Base-by-base conservation (phyloP, 2,329 filamentous ascomycete genomes). In the Aspergillus sp. region DNA sequence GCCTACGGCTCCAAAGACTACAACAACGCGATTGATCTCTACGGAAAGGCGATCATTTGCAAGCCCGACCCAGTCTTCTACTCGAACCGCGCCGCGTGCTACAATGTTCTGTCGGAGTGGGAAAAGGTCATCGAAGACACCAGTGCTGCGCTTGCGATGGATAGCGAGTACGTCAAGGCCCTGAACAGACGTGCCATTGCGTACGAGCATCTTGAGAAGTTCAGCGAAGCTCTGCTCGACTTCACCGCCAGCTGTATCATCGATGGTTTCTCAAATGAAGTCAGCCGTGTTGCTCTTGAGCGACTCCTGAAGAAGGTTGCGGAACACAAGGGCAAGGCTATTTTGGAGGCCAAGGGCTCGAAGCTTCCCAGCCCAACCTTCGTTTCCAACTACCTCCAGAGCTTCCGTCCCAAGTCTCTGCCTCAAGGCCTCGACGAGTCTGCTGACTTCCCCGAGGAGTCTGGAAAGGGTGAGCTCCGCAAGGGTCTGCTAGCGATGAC, bases 231-330 rank as follows among this genome's bases (percentile, higher is more conserved):
- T 46, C 87, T 99, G 8, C 85, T 99, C 63, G 95, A 99, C 79
- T 98, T 96, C 80, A 99, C 95, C 8, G 95, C 95, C 58, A 97
- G 93, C 79, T 99, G 95, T 81, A 99, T 99, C 76, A 96, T 99
- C 74, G 95, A 99, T 74, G 90, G 90, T 62, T 99, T 99, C 84
- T 89, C 90, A 79, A 98, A 95, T 76, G 90, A 96, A 69, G 82
- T 84, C 61, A 96, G 90, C 71, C 92, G 93, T 23, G 87, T 93
- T 75, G 88, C 92, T 45, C 93, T 99, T 9, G 95, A 99, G 81
- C 84, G 93, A 62, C 80, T 99, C 62, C 83, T 99, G 62, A 98
- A 98, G 84, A 96, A 96, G 80, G 93, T 98, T 50, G 95, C 95
- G 47, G 93, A 98, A 78, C 84, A 90, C 65, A 97, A 97, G 82